Evolutionary conservation across 768 basidiomycete genomes (phyloP).

Genomic region (Russula abietina): DNA sequence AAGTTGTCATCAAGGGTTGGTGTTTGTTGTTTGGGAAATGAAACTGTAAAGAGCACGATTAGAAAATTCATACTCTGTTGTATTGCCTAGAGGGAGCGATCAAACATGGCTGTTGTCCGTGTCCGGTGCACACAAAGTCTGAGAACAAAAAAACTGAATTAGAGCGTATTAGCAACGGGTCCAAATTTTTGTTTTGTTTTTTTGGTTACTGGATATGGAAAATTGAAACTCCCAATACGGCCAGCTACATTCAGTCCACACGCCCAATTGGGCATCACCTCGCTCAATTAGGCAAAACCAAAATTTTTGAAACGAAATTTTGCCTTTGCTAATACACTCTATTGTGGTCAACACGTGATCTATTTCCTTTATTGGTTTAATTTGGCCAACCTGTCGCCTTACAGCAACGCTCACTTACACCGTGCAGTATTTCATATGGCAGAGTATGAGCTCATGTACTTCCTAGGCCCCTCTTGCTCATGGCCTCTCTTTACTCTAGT

Average conservation of each 20-base stretch:
- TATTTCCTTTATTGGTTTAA: background rate
- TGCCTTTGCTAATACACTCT: too few relatives aligned
- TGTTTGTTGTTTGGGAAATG: background rate
- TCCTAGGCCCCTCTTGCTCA: background rate
- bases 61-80: background rate
- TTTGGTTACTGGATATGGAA: too few relatives aligned
- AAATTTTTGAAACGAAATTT: too few relatives aligned
- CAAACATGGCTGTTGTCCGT: background rate
- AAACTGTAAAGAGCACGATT: background rate
- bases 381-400: background rate
- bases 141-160: too few relatives aligned
- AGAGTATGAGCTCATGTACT: constrained; percentile 9
- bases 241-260: too few relatives aligned
- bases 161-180: too few relatives aligned
- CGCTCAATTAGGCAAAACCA: too few relatives aligned
- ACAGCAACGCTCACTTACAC: background rate
- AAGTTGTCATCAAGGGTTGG: constrained; percentile 35
- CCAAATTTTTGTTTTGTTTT: too few relatives aligned
- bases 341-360: too few relatives aligned
- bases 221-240: too few relatives aligned
- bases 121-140: too few relatives aligned
- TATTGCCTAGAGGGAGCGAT: background rate
- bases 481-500: constrained; percentile 3
- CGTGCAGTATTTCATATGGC: constrained; percentile 5
- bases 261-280: too few relatives aligned